Percentiles rank a stretch among this genome's conserved stretches.
These are phyloP conservation scores for Prosopis cineraria DNA, from an alignment of 306 rosid species.

Conservation along the genomic window DNA sequence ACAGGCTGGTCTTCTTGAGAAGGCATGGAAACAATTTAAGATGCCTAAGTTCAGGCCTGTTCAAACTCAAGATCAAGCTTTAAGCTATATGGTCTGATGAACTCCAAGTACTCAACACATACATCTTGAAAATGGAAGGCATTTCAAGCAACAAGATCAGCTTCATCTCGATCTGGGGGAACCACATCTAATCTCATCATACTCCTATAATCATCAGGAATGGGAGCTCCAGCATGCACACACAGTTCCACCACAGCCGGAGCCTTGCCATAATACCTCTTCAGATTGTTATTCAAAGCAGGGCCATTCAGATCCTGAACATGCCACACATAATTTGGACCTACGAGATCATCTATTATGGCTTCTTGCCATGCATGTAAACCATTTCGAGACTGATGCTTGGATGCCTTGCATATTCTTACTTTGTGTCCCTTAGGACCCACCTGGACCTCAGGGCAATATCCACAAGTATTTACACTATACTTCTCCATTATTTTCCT, in stretches of 20 bases:
- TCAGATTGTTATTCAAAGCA: slow-evolving; percentile 69
- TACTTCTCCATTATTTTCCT: slow-evolving; percentile 78
- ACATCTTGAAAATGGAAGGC: slow-evolving; percentile 23
- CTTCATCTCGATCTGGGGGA: slow-evolving; percentile 75
- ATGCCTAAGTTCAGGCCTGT: not conserved
- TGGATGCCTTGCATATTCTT: slow-evolving; percentile 85
- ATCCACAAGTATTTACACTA: slow-evolving; percentile 74
- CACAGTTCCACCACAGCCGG: slow-evolving; percentile 91
- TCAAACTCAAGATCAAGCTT: slow-evolving; percentile 28
- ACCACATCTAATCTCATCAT: slow-evolving; percentile 94
- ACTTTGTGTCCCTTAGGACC: slow-evolving; percentile 92
- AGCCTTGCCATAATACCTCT: slow-evolving; percentile 89
- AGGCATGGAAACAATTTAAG: not conserved
- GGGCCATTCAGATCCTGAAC: slow-evolving; percentile 58
- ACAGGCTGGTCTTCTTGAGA: slow-evolving; percentile 6
- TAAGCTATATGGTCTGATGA: not conserved
- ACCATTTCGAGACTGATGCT: slow-evolving; percentile 87
- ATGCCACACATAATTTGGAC: slow-evolving; percentile 88
- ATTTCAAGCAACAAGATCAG: slow-evolving; percentile 69
- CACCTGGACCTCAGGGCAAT: slow-evolving; percentile 84
- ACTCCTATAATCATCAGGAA: slow-evolving; percentile 67
- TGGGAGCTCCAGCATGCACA: slow-evolving; percentile 75
- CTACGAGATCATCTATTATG: slow-evolving; percentile 62
- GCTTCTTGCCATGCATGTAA: slow-evolving; percentile 97
- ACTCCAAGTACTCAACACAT: slow-evolving; percentile 10